Percentiles rank a stretch among this genome's conserved stretches.
Evolutionary conservation across 202 grass and related monocot genomes (phyloP).

Genomic region (Musa balbisiana): DNA sequence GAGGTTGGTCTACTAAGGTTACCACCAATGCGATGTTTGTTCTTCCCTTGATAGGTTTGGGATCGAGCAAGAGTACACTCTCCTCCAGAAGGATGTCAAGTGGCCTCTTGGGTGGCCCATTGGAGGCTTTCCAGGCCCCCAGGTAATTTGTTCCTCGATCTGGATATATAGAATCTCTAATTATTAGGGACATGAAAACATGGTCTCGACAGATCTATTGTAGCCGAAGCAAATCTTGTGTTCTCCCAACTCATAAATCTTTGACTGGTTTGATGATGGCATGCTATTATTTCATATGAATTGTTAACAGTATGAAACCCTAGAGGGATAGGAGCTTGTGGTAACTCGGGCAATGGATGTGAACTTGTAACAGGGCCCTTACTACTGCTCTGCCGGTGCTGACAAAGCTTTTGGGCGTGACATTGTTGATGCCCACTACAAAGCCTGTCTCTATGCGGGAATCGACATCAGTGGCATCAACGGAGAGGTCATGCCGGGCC

Average conservation of each 20-base stretch:
- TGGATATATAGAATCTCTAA: not conserved
- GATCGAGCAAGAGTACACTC: conserved; percentile 95
- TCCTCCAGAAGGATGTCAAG: conserved; percentile 77
- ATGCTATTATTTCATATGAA: no score
- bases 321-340: no score
- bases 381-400: conserved; percentile 64
- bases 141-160: conserved; percentile 3
- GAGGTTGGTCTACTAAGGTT: not conserved
- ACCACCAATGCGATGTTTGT: no score
- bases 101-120: conserved; percentile 93
- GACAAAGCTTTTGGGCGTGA: conserved; percentile 82
- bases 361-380: conserved; percentile 48
- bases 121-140: conserved; percentile 47
- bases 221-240: not conserved
- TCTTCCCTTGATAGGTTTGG: conserved; percentile 46
- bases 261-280: no score
- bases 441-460: conserved; percentile 84
- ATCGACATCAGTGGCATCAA: conserved; percentile 81
- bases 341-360: no score
- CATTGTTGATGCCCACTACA: conserved; percentile 82
- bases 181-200: no score
- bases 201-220: not conserved
- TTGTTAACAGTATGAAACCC: no score
- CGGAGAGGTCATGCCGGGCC: conserved; percentile 81
- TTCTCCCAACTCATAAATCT: no score